These are phyloP conservation scores for Mortierella sp. DNA, from an alignment of 371 early-diverging fungal genomes.

Conservation along the genomic window DNA sequence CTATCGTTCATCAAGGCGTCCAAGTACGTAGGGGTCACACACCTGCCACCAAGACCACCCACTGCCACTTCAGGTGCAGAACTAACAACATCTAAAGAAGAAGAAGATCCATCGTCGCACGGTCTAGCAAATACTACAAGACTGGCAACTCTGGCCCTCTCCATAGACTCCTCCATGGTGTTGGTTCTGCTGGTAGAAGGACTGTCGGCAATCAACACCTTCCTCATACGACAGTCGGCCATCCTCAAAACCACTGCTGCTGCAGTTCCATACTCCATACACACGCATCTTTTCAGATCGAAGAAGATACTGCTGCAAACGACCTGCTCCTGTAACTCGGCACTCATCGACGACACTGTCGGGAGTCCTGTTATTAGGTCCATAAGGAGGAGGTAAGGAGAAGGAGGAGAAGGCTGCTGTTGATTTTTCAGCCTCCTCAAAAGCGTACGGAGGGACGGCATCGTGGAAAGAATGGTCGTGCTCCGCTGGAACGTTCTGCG, in stretches of 20 bases:
- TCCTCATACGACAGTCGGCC: not conserved
- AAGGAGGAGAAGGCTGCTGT: no score
- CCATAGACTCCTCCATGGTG: not conserved
- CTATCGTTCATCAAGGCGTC: not conserved
- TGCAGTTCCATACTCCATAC: no score
- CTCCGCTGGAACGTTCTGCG: not conserved
- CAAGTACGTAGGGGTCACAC: not conserved
- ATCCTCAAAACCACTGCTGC: not conserved
- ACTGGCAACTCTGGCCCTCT: constrained; percentile 1
- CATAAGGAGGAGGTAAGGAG: no score
- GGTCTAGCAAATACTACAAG: not conserved
- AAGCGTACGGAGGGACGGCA: not conserved
- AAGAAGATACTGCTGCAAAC: constrained; percentile 10
- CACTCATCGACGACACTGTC: not conserved
- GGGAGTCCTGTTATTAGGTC: no score
- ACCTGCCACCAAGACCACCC: not conserved
- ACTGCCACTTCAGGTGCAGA: not conserved
- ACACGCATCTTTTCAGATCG: not conserved
- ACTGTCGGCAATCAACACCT: not conserved
- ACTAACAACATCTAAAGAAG: not conserved
- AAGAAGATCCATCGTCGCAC: not conserved
- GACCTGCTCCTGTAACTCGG: not conserved
- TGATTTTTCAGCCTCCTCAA: not conserved
- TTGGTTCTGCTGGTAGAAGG: not conserved
- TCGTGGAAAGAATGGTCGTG: not conserved